phyloP scores from a whole-genome alignment of 2,329 filamentous ascomycete genomes.

The Escovopsis weberi region DNA sequence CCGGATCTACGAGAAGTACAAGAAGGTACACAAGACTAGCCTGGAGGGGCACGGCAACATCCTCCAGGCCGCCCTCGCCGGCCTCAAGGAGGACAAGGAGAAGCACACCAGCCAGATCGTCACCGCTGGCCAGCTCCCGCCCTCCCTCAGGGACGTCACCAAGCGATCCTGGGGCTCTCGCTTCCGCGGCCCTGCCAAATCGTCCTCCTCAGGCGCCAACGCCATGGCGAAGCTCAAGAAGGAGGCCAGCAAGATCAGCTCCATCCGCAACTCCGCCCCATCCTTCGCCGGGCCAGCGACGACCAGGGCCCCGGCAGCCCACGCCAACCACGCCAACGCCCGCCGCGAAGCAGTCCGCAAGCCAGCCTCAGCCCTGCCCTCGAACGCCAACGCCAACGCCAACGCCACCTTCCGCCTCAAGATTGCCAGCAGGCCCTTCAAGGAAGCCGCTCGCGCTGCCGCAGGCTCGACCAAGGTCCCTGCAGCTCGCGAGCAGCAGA shows the following conservation, averaged over 20 bases:
- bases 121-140: constrained; percentile 32
- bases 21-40: constrained; percentile 40
- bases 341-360: too few species aligned
- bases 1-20: constrained; percentile 59
- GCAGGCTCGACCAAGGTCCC: background rate
- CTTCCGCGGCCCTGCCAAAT: constrained; percentile 33
- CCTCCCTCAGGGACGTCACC: constrained; percentile 20
- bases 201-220: constrained; percentile 33
- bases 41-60: constrained; percentile 45
- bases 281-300: constrained; percentile 11
- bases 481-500: too few species aligned
- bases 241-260: constrained; percentile 39
- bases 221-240: constrained; percentile 42
- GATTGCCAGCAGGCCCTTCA: too few species aligned
- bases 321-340: too few species aligned
- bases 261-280: constrained; percentile 30
- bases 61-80: constrained; percentile 41
- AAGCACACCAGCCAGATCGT: constrained; percentile 44
- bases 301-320: constrained; percentile 7
- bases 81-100: constrained; percentile 41
- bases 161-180: constrained; percentile 12
- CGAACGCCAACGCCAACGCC: too few species aligned
- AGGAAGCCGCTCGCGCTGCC: too few species aligned
- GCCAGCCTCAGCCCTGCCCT: too few species aligned
- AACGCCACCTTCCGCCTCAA: too few species aligned